phyloP scores from a whole-genome alignment of 2,329 filamentous ascomycete genomes.

The Apiospora hydei region DNA sequence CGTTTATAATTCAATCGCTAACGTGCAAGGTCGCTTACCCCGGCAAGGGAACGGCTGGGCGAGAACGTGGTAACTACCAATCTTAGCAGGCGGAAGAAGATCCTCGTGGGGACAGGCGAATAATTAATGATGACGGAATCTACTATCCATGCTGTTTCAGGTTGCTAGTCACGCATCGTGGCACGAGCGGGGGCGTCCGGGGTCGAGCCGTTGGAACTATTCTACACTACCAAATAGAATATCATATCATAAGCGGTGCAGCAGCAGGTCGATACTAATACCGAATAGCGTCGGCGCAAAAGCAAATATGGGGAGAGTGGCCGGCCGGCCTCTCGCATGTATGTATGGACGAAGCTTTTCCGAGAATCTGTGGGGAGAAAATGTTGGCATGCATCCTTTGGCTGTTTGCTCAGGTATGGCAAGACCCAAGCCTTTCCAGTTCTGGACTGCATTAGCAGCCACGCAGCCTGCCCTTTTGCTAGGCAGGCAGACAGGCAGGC shows the following conservation, averaged over 20 bases:
- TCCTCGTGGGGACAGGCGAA: conserved; percentile 24
- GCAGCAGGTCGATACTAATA: neutral
- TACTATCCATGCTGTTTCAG: conserved; percentile 38
- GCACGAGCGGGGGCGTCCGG: conserved; percentile 16
- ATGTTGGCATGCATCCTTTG: neutral
- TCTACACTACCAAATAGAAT: neutral
- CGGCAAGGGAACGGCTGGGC: conserved; percentile 13
- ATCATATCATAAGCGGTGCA: neutral
- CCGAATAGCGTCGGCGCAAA: neutral
- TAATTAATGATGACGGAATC: conserved; percentile 20
- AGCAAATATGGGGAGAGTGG: neutral
- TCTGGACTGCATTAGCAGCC: conserved; percentile 1
- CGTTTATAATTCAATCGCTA: conserved; percentile 10
- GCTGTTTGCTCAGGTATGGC: neutral
- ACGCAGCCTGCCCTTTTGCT: neutral
- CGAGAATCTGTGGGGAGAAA: neutral
- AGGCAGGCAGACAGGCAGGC: too few relatives aligned
- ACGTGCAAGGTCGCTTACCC: conserved; percentile 8
- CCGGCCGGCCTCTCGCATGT: neutral
- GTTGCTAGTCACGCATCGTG: conserved; percentile 24
- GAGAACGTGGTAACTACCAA: conserved; percentile 10
- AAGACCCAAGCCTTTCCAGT: conserved; percentile 2
- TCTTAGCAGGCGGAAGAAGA: conserved; percentile 17
- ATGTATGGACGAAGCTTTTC: neutral
- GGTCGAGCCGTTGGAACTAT: conserved; percentile 18